Percentiles rank a stretch among this genome's conserved stretches.
These are phyloP conservation scores for Gossypium ekmanianum DNA, from an alignment of 345 rosid genomes.

Conservation along the genomic window DNA sequence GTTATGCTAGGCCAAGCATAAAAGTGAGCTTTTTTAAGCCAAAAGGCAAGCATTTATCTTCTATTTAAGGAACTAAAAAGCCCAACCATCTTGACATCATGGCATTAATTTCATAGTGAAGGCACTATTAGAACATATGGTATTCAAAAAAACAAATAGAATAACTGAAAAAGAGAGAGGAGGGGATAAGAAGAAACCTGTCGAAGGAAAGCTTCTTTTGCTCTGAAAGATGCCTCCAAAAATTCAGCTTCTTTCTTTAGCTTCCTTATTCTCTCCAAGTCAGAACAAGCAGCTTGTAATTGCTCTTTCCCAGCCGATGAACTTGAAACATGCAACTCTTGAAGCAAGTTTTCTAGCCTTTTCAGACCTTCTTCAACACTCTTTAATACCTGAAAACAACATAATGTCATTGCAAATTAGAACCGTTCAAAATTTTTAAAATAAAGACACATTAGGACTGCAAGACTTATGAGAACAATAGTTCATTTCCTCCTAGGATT, in stretches of 20 bases:
- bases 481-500: neutral
- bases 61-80: neutral
- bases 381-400: conserved; percentile 63
- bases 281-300: conserved; percentile 90
- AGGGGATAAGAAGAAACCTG: conserved; percentile 47
- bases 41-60: neutral
- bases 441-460: neutral
- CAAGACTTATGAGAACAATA: neutral
- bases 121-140: neutral
- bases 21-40: too few relatives aligned
- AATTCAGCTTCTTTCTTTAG: conserved; percentile 98
- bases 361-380: conserved; percentile 84
- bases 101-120: neutral
- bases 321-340: conserved; percentile 68
- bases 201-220: conserved; percentile 80
- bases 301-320: conserved; percentile 81
- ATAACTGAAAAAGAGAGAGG: conserved; percentile 3
- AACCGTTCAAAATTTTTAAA: neutral
- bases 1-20: neutral
- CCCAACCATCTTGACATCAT: neutral
- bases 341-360: conserved; percentile 79
- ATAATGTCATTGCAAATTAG: neutral
- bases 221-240: conserved; percentile 94
- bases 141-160: neutral
- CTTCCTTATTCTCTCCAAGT: conserved; percentile 91